A percentile compares a stretch with the other conserved stretches of the same genome.
phyloP scores from a whole-genome alignment of 1,284 basidiomycete genomes.

The Cutaneotrichosporon sp. region DNA sequence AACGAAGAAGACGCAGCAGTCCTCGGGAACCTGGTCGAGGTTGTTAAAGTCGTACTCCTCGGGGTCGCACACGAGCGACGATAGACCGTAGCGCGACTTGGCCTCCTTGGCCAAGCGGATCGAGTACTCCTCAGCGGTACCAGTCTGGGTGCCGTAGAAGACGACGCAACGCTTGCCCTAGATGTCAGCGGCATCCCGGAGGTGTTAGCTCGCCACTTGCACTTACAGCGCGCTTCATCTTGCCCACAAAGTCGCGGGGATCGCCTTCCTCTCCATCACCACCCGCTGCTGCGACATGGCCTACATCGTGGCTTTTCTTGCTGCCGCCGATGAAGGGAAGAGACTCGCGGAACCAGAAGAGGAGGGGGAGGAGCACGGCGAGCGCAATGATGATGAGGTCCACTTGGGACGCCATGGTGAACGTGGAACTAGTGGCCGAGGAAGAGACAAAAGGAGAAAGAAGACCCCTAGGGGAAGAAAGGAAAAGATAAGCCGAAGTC shows the following conservation, averaged over 20 bases:
- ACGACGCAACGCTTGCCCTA: conserved; percentile 93
- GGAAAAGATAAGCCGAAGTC: not conserved
- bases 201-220: not conserved
- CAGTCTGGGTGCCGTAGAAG: conserved; percentile 95
- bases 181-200: too few relatives aligned
- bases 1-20: conserved; percentile 79
- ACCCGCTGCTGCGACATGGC: conserved; percentile 3
- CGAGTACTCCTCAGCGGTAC: conserved; percentile 93
- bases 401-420: conserved; percentile 46
- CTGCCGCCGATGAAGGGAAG: conserved; percentile 48
- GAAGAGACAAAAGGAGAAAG: not conserved
- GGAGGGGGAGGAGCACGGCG: conserved; percentile 44
- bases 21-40: conserved; percentile 83
- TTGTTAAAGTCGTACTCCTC: conserved; percentile 98
- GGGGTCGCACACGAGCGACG: conserved; percentile 89
- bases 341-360: conserved; percentile 48
- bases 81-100: conserved; percentile 87
- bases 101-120: conserved; percentile 91
- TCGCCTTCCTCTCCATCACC: conserved; percentile 64
- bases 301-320: conserved; percentile 5
- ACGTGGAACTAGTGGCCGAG: not conserved
- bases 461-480: not conserved
- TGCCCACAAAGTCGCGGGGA: conserved; percentile 81
- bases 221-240: conserved; percentile 85
- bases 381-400: conserved; percentile 46